phyloP scores from a whole-genome alignment of 371 early-diverging fungal species.

The Haplosporangium sp. region DNA sequence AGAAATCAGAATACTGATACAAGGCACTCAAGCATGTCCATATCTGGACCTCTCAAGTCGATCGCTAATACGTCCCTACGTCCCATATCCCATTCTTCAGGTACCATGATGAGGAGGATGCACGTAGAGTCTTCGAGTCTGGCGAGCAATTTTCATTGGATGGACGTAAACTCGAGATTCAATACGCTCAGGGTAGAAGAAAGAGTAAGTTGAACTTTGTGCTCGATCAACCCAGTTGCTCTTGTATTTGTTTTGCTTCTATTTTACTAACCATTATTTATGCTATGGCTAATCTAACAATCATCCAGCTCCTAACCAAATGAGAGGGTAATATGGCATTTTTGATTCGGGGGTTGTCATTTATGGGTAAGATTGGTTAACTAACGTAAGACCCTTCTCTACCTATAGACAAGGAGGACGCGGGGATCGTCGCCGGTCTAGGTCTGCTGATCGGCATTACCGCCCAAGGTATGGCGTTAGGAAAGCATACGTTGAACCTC shows the following conservation, averaged over 20 bases:
- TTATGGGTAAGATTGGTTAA: neutral
- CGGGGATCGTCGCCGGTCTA: slow-evolving; percentile 38
- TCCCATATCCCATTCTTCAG: slow-evolving; percentile 18
- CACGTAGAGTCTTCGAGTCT: slow-evolving; percentile 38
- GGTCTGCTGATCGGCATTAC: slow-evolving; percentile 40
- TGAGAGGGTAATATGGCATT: slow-evolving; percentile 38
- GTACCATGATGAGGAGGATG: slow-evolving; percentile 41
- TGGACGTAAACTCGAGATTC: slow-evolving; percentile 35
- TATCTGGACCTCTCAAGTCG: slow-evolving; percentile 12
- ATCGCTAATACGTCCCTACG: slow-evolving; percentile 12
- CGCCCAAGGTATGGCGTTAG: slow-evolving; percentile 27
- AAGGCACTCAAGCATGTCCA: slow-evolving; percentile 7
- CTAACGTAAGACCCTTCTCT: neutral
- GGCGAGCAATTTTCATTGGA: slow-evolving; percentile 33
- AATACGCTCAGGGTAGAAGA: slow-evolving; percentile 44
- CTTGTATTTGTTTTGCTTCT: neutral
- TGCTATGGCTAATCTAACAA: no score
- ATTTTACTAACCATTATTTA: neutral
- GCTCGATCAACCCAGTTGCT: no score
- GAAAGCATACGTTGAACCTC: neutral
- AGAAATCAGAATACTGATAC: slow-evolving; percentile 3
- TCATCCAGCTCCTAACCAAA: slow-evolving; percentile 31
- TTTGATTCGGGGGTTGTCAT: neutral
- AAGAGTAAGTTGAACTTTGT: slow-evolving; percentile 28
- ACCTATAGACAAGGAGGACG: slow-evolving; percentile 28